These are phyloP conservation scores for Ephemerocybe angulata DNA, from an alignment of 768 basidiomycete genomes.

Conservation along the genomic window DNA sequence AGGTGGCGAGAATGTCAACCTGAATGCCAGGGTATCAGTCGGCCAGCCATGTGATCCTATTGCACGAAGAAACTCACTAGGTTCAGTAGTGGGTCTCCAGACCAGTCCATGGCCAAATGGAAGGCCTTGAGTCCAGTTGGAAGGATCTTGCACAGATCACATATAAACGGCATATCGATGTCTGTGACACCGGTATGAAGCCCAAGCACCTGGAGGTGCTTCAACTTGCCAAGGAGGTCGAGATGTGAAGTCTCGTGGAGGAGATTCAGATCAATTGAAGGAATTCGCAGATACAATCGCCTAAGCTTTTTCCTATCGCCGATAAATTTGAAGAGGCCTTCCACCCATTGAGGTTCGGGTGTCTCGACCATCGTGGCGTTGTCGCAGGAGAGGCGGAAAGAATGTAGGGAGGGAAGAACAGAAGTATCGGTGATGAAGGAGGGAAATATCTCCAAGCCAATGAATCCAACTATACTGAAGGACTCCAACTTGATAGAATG, in stretches of 20 bases:
- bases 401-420: slow-evolving; percentile 30
- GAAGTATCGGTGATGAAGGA: slow-evolving; percentile 26
- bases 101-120: slow-evolving; percentile 36
- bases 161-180: slow-evolving; percentile 23
- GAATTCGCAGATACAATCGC: slow-evolving; percentile 34
- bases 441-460: slow-evolving; percentile 25
- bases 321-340: slow-evolving; percentile 29
- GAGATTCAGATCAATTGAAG: slow-evolving; percentile 22
- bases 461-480: slow-evolving; percentile 34
- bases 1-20: slow-evolving; percentile 25
- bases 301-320: slow-evolving; percentile 23
- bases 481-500: slow-evolving; percentile 32
- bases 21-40: slow-evolving; percentile 1
- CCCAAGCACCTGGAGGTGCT: slow-evolving; percentile 32
- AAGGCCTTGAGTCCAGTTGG: slow-evolving; percentile 31
- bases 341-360: slow-evolving; percentile 14
- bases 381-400: slow-evolving; percentile 35
- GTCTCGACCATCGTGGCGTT: slow-evolving; percentile 9
- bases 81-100: slow-evolving; percentile 20
- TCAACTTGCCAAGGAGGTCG: slow-evolving; percentile 25
- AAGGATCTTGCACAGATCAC: slow-evolving; percentile 22
- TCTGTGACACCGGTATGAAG: slow-evolving; percentile 32
- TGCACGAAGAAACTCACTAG: slow-evolving; percentile 20
- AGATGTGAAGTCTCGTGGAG: slow-evolving; percentile 18
- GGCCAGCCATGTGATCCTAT: not conserved